phyloP scores from a whole-genome alignment of 2,329 filamentous ascomycete species.

The Reticulascus tulasneorum region DNA sequence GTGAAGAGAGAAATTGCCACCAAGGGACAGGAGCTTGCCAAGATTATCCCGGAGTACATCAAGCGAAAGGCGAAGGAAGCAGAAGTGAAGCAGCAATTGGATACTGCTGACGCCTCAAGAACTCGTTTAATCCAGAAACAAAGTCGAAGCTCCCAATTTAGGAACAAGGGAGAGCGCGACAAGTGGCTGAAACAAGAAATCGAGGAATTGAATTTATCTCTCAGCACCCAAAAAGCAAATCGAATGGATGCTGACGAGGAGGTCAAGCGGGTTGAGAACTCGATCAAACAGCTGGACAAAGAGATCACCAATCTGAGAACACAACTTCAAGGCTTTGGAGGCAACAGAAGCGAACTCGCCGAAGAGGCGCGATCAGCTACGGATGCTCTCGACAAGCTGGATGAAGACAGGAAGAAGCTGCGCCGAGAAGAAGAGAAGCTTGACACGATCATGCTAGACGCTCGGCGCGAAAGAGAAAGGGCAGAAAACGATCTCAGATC shows the following conservation, averaged over 20 bases:
- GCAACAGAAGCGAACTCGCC: slow-evolving; percentile 66
- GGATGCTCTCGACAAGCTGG: slow-evolving; percentile 71
- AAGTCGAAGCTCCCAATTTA: slow-evolving; percentile 81
- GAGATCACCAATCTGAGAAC: slow-evolving; percentile 68
- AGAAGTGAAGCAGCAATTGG: slow-evolving; percentile 65
- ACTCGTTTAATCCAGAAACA: slow-evolving; percentile 89
- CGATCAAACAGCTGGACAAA: slow-evolving; percentile 68
- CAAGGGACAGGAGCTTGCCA: slow-evolving; percentile 71
- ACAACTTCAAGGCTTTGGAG: slow-evolving; percentile 74
- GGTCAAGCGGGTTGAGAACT: slow-evolving; percentile 64
- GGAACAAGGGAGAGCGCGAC: slow-evolving; percentile 83
- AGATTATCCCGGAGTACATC: slow-evolving; percentile 74
- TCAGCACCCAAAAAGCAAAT: slow-evolving; percentile 79
- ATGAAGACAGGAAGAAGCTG: slow-evolving; percentile 82
- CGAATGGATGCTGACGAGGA: slow-evolving; percentile 82
- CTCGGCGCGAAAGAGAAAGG: slow-evolving; percentile 70
- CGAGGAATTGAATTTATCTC: slow-evolving; percentile 68
- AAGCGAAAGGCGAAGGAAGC: slow-evolving; percentile 70
- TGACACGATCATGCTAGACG: slow-evolving; percentile 70
- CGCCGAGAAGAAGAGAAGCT: slow-evolving; percentile 88
- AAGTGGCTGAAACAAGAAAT: slow-evolving; percentile 78
- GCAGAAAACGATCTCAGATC: slow-evolving; percentile 75
- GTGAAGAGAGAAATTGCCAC: slow-evolving; percentile 70
- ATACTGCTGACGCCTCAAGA: slow-evolving; percentile 69
- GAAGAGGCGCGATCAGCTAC: slow-evolving; percentile 74